Evolutionary conservation across 495 filamentous ascomycete genomes (phyloP).

Genomic region (Penicillium soppii): DNA sequence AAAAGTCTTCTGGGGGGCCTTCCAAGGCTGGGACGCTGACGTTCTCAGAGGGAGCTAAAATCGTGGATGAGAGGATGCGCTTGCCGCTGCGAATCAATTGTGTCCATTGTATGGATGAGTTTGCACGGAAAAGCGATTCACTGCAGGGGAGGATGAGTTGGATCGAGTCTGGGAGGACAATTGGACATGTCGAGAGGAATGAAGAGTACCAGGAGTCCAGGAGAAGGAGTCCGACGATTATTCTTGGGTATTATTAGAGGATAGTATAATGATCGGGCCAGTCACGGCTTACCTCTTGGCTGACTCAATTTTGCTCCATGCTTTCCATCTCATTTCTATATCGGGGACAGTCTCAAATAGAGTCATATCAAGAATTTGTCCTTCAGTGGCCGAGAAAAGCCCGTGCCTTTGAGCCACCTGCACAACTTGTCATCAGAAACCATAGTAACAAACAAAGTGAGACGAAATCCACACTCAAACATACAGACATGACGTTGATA

Average conservation of each 20-base stretch:
- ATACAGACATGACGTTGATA: slow-evolving; percentile 50
- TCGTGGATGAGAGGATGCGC: slow-evolving; percentile 38
- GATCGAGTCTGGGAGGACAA: slow-evolving; percentile 46
- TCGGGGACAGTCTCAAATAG: slow-evolving; percentile 47
- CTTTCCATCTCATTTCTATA: slow-evolving; percentile 52
- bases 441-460: not conserved
- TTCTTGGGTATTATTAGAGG: slow-evolving; percentile 12
- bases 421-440: slow-evolving; percentile 2
- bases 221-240: slow-evolving; percentile 49
- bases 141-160: slow-evolving; percentile 50
- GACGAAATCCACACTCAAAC: not conserved
- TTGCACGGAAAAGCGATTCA: slow-evolving; percentile 45
- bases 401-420: slow-evolving; percentile 53
- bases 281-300: slow-evolving; percentile 39
- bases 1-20: slow-evolving; percentile 35
- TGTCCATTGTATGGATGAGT: slow-evolving; percentile 46
- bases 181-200: slow-evolving; percentile 47
- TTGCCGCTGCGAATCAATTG: slow-evolving; percentile 42
- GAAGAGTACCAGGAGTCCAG: slow-evolving; percentile 53
- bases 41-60: slow-evolving; percentile 39
- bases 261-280: not conserved
- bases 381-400: slow-evolving; percentile 47
- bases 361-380: slow-evolving; percentile 44
- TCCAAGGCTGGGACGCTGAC: slow-evolving; percentile 37
- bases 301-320: slow-evolving; percentile 53